Base-by-base conservation (phyloP, 2,329 filamentous ascomycete genomes). In the Amesomyces nigricolor region DNA sequence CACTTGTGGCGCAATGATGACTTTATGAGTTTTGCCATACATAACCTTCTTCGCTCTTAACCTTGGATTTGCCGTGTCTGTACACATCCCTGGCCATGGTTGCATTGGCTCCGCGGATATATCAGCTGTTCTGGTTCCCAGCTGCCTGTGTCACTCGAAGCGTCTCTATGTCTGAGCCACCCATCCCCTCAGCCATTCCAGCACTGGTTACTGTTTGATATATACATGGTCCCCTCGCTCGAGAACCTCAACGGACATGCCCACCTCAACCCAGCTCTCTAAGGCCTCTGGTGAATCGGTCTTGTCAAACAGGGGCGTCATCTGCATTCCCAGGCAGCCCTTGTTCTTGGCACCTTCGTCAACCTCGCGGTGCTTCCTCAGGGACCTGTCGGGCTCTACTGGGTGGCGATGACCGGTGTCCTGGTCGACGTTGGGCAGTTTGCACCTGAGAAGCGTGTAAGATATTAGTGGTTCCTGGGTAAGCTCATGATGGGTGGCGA, bases 351-450 rank as follows among this genome's bases (percentile, higher is more conserved):
- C 79, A 2, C 84, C 84, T 17, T 75, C 70, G 65, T 87, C 85
- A 22, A 87, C 79, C 9, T 80, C 73, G 11, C 85, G 76, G 60
- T 78, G 77, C 58, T 76, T 76, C 35, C 81, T 73, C 57, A 88
- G 71, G 0, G 83, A 80, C 51, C 71, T 73, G 63, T 83, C 80
- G 0, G 85, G 82, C 68, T 86, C 78, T 30, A 70, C 66, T 19
- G 67, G 65, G 64, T 86, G 80, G 19, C 76, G 75, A 39, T 76
- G 65, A n/a, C 79, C 87, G 5, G 74, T 83, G 16, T 73, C 72
- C 0, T 78, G 85, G 66, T 89, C 77, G 1, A 88, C 83, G 62
- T 89, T 89, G 17, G 86, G 86, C 62, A 90, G 68, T 62, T 83
- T 87, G 71, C 87, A 89, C 53, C 77, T 79, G 47, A 22, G 22